These are phyloP conservation scores for Trypanosoma scelopori DNA, from an alignment of 208 protist genomes.

Conservation along the genomic window DNA sequence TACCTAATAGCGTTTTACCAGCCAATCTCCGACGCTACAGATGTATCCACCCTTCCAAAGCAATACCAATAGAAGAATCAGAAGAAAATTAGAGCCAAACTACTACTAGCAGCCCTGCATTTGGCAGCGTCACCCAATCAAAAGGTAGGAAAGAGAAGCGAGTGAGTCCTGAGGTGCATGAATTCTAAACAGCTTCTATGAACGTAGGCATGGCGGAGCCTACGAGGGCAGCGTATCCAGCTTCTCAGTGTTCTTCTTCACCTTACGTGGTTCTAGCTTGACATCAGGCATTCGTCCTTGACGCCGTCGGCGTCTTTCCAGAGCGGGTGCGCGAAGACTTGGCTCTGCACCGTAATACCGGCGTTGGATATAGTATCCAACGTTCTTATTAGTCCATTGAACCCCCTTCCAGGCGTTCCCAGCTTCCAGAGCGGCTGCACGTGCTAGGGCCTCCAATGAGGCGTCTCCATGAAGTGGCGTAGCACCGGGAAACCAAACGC, in stretches of 20 bases:
- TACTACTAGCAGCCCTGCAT: background rate
- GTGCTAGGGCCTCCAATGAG: constrained; percentile 5
- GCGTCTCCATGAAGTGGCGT: background rate
- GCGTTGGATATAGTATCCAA: constrained; percentile 86
- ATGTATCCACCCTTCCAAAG: too few relatives aligned
- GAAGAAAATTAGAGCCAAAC: too few relatives aligned
- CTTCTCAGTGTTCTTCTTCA: constrained; percentile 13
- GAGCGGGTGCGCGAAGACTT: constrained; percentile 73
- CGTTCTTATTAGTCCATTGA: constrained; percentile 82
- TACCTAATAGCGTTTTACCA: too few relatives aligned
- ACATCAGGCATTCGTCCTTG: constrained; percentile 44
- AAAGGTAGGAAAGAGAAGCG: background rate
- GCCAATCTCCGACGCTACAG: too few relatives aligned
- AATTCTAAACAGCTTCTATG: constrained; percentile 5
- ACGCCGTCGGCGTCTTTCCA: constrained; percentile 45
- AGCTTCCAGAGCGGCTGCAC: constrained; percentile 14
- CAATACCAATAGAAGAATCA: too few relatives aligned
- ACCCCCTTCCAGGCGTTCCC: constrained; percentile 29
- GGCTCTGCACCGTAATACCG: constrained; percentile 84
- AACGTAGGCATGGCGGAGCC: background rate
- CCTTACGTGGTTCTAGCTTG: constrained; percentile 51
- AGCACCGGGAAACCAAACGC: background rate
- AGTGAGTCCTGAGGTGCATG: background rate
- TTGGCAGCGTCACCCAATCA: too few relatives aligned
- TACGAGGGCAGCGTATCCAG: background rate